Percentiles rank a stretch among this genome's conserved stretches.
These are phyloP conservation scores for Russula griseocarnosa DNA, from an alignment of 768 basidiomycete genomes.

Conservation along the genomic window DNA sequence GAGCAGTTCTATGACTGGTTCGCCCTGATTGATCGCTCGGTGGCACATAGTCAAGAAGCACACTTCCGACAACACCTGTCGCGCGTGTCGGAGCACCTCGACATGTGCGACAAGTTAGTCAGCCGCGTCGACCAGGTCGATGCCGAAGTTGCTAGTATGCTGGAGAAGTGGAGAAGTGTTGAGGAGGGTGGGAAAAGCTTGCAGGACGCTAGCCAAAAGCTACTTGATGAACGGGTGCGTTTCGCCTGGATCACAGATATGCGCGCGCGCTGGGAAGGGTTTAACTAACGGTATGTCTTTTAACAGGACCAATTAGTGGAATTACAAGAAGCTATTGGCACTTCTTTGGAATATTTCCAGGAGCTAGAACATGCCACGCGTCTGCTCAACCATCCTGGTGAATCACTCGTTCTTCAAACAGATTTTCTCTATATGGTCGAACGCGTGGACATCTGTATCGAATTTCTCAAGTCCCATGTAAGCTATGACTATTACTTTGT, in stretches of 20 bases:
- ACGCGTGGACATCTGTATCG: slow-evolving; percentile 89
- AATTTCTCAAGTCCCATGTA: slow-evolving; percentile 84
- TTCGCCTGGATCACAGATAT: neutral
- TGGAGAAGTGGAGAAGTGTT: slow-evolving; percentile 79
- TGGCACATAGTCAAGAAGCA: slow-evolving; percentile 90
- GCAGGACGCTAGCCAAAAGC: slow-evolving; percentile 84
- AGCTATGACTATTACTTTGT: slow-evolving; percentile 33
- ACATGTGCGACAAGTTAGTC: slow-evolving; percentile 72
- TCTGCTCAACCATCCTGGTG: slow-evolving; percentile 92
- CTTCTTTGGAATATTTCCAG: slow-evolving; percentile 86
- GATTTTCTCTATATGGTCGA: slow-evolving; percentile 97
- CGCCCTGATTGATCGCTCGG: slow-evolving; percentile 79
- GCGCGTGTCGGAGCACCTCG: slow-evolving; percentile 69
- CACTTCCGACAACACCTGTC: slow-evolving; percentile 85
- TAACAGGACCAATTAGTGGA: slow-evolving; percentile 69
- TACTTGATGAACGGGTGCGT: slow-evolving; percentile 85
- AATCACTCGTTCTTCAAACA: slow-evolving; percentile 81
- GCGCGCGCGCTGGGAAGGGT: no score
- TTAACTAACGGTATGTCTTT: slow-evolving; percentile 3
- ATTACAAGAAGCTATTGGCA: slow-evolving; percentile 77
- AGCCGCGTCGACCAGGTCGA: slow-evolving; percentile 71
- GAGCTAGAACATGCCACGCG: slow-evolving; percentile 90
- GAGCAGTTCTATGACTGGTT: slow-evolving; percentile 99
- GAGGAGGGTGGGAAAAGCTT: slow-evolving; percentile 90
- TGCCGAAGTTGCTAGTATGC: slow-evolving; percentile 70